Conservation (phyloP, 306 rosid species). For the Prunus armeniaca region DNA sequence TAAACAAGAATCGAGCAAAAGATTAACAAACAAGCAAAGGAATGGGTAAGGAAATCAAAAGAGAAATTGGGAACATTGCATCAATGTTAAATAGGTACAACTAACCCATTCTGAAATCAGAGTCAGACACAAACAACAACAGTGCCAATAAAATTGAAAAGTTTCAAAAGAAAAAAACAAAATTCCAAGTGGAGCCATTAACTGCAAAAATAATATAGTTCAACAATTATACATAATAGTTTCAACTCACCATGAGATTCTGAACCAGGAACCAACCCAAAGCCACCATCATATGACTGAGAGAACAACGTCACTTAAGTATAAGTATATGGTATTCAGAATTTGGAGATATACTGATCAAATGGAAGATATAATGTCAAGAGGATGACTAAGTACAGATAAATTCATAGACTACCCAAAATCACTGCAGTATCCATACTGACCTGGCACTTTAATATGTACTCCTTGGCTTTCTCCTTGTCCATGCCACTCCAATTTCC, state of each 20-base stretch:
- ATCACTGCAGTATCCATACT: slow-evolving; percentile 28
- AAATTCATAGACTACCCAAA: background rate
- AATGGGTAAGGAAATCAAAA: background rate
- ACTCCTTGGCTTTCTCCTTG: slow-evolving; percentile 80
- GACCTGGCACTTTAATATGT: slow-evolving; percentile 85
- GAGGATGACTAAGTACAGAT: background rate
- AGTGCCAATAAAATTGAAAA: background rate
- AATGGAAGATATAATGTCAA: slow-evolving; percentile 10
- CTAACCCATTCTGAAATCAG: background rate
- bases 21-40: background rate
- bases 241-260: slow-evolving; percentile 94
- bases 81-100: background rate
- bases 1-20: background rate
- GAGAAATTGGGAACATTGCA: background rate
- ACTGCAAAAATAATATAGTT: background rate
- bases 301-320: slow-evolving; percentile 23
- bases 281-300: slow-evolving; percentile 98
- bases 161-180: background rate
- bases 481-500: slow-evolving; percentile 94
- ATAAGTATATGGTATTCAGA: background rate
- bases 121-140: background rate
- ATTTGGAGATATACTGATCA: slow-evolving; percentile 6
- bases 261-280: slow-evolving; percentile 88
- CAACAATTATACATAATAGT: slow-evolving; percentile 9
- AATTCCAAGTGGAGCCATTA: background rate